Evolutionary conservation across 1,284 basidiomycete species (phyloP).

Genomic region (Mixia osmundae): DNA sequence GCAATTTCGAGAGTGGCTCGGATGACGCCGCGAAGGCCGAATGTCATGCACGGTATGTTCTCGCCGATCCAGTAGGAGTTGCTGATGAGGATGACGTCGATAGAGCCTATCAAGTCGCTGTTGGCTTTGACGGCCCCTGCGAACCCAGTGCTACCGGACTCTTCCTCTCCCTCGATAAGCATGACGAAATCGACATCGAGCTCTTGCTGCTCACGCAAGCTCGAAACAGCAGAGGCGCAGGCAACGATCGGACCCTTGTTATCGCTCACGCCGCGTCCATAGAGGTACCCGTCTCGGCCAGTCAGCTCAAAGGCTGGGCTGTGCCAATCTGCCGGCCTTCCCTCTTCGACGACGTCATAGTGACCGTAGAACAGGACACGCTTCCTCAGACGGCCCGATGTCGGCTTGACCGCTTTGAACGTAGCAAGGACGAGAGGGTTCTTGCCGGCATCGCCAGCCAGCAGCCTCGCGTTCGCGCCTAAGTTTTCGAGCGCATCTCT

Average conservation of each 20-base stretch:
- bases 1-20: conserved; percentile 40
- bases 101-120: conserved; percentile 54
- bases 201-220: conserved; percentile 43
- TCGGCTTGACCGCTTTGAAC: conserved; percentile 25
- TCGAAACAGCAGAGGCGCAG: conserved; percentile 64
- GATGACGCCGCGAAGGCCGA: conserved; percentile 68
- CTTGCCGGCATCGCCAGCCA: conserved; percentile 19
- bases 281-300: conserved; percentile 74
- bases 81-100: conserved; percentile 60
- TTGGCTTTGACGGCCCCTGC: conserved; percentile 44
- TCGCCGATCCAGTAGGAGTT: conserved; percentile 97
- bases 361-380: conserved; percentile 79
- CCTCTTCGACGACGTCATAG: conserved; percentile 75
- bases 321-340: conserved; percentile 41
- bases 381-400: conserved; percentile 26
- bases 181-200: conserved; percentile 72
- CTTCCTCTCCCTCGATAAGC: conserved; percentile 88
- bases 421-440: conserved; percentile 71
- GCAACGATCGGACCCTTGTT: conserved; percentile 50
- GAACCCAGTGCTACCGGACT: conserved; percentile 71
- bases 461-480: conserved; percentile 47
- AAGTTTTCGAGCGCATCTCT: conserved; percentile 64
- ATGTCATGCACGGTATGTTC: conserved; percentile 81
- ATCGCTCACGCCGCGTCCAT: conserved; percentile 55
- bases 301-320: conserved; percentile 60